Evolutionary conservation across 179 eudicot species (phyloP), one percentile per base, ranked within the genome.

Genomic region (Carnegiea gigantea): DNA sequence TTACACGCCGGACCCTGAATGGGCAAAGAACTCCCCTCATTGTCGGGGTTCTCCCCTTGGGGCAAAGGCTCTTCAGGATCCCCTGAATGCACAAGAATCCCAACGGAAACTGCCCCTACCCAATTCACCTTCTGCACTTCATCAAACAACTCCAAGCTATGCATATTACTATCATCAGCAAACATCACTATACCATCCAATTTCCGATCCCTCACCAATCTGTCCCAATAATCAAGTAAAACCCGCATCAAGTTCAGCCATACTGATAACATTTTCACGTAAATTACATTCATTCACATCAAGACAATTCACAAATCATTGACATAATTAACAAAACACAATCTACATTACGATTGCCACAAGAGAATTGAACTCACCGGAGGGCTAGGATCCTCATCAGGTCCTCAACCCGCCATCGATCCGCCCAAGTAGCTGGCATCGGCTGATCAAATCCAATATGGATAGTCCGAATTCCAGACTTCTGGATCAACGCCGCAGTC

Each of bases 91-190:
- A 88, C 89, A 79, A 95, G 94, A 87, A 93, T 94, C 24, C 99
- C 99, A 81, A 95, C 88, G 0, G 99, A 91, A 82, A 95, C 86
- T 49, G 97, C 98, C 78, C 98, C 98, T 33, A 94, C 78, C 86
- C 91, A 89, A 38, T 91, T 89, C 85, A 95, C 94, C 54, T 83
- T 93, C 49, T 95, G 99, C 24, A 91, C 87, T 93, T 96, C 99
- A 81, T 96, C 99, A 84, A 96, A 94, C 36, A 96, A 85, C 83
- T 96, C 98, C 90, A 94, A 76, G 86, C 93, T 91, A 77, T 94
- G 98, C 99, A 96, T 91, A 86, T 96, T 96, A 89, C 98, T 96
- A 87, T 96, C 99, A 85, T 96, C 99, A 13, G 93, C 98, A 90
- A 96, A 96, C 88, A 91, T 86, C 87, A 96, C 96, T 62, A 94